Percentiles rank a stretch among this genome's conserved stretches.
Conservation (phyloP, 768 basidiomycete genomes). For the Serendipita sp. region DNA sequence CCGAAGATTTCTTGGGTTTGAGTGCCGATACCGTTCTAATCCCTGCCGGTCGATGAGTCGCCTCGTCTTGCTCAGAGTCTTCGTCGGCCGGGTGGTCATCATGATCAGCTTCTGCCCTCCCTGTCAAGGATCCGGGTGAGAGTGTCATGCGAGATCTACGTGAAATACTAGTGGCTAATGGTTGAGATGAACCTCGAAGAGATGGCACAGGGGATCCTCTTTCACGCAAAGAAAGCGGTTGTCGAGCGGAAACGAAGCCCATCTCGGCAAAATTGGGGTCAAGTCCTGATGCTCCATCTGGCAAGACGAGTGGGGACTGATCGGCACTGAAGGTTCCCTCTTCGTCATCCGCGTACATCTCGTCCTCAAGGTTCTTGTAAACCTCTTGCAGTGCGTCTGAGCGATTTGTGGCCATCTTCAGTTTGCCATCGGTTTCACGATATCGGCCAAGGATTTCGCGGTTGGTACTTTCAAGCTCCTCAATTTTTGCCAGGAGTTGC, state of each 20-base stretch:
- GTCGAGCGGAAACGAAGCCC: no score
- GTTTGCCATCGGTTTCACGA: constrained; percentile 38
- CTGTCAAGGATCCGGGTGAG: no score
- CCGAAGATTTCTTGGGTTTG: not conserved
- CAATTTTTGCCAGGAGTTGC: constrained; percentile 57
- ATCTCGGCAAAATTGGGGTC: no score
- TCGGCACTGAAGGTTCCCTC: not conserved
- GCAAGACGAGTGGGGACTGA: constrained; percentile 3
- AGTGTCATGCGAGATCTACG: no score
- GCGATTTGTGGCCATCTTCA: constrained; percentile 57
- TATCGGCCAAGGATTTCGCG: constrained; percentile 49
- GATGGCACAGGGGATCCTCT: not conserved
- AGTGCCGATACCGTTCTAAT: not conserved
- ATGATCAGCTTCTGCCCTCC: not conserved
- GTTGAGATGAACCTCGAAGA: not conserved
- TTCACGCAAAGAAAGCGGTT: not conserved
- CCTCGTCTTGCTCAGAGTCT: not conserved
- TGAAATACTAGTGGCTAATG: no score
- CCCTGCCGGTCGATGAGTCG: not conserved
- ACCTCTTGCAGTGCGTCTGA: constrained; percentile 51
- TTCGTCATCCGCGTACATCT: constrained; percentile 23
- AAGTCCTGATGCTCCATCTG: not conserved
- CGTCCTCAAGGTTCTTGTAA: constrained; percentile 36
- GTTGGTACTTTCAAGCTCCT: constrained; percentile 63
- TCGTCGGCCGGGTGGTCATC: not conserved